Evolutionary conservation across 1,284 basidiomycete species (phyloP), one percentile per base, ranked within the genome.

Genomic region (Marasmius fiardii): DNA sequence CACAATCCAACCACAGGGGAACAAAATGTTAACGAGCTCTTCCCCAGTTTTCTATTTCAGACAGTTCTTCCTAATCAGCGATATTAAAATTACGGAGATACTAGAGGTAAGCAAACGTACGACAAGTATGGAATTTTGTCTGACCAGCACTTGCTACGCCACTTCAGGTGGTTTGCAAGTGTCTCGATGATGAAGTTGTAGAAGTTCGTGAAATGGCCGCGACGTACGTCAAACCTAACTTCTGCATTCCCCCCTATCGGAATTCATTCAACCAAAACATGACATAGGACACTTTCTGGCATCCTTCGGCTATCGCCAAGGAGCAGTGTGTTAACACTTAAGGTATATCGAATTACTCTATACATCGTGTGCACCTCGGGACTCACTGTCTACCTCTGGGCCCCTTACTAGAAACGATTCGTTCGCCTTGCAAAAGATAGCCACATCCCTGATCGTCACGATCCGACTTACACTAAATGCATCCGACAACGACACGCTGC

Each of bases 261-360:
- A 33, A 55, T 16, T 24, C 24, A 54, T 20, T 56, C 47, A 44
- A 41, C 39, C 24, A 8, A 34, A 39, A 26, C n/a, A 47, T 58
- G 35, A 26, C n/a, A 47, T 58, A 89, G 86, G 28, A 93, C 92
- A 0, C 71, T 94, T 16, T 87, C 87, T 6, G 92, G 90, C 28
- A 87, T 94, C 55, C 76, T 94, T 12, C 83, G 92, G 48, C 78
- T 92, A 57, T 92, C 90, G 0, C 89, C 92, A 20, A 80, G 90
- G 41, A 79, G 85, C 20, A 87, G 89, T 56, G 81, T 93, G 43
- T 66, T 90, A 51, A 81, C 81, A 33, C 74, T 93, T 62, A 88
- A 86, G 74, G 85, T 83, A 7, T 26, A 21, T 26, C 18, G 16
- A 4, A 50, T 2, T 39, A 20, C 16, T 4, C 31, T 14, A 14